Base-by-base conservation (phyloP, 2,329 filamentous ascomycete species). In the Bipolaris bicolor region DNA sequence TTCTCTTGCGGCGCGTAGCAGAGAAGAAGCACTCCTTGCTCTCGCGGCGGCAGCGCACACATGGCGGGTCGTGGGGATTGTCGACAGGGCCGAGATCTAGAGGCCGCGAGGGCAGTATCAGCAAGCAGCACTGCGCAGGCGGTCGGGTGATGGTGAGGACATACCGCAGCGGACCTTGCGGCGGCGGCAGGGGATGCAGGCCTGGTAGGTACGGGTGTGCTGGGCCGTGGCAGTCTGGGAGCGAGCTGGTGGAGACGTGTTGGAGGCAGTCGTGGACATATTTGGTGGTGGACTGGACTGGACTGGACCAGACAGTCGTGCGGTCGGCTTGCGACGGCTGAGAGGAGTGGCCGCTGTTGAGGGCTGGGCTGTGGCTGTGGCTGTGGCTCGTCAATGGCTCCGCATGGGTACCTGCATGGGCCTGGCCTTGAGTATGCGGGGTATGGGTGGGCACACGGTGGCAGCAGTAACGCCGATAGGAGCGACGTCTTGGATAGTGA, bases 11-110 rank as follows among this genome's bases (percentile, higher is more conserved):
- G 49, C 95, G 86, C 31, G 93, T 98, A 18, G 92, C 91, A 61
- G 92, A 96, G 82, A 99, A 99, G 83, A 90, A 96, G 81, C 95
- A 99, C 70, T 97, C 90, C 77, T 98, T 98, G 80, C 89, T 92
- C 81, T 99, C 95, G 66, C 95, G 88, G 51, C 92, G 89, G 76
- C 95, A 99, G 72, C 95, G 88, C 58, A 94, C 90, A 77, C 95
- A 99, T 2, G 95, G 95, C 53, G 94, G 94, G 69, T 96, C 92
- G 77, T 93, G 88, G 22, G 95, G 95, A 69, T 95, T 94, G 79
- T 98, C 95, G 73, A 98, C 94, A 46, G 53, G 54, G 33, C 86
- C 76, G 26, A 58, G 51, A 43, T 58, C 55, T 58, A 22, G n/a
- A 22, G 20, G 44, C 16, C 16, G 16, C 36, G 13, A 16, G n/a